phyloP scores from a whole-genome alignment of 1,284 basidiomycete genomes.

The Hortiboletus rubellus region DNA sequence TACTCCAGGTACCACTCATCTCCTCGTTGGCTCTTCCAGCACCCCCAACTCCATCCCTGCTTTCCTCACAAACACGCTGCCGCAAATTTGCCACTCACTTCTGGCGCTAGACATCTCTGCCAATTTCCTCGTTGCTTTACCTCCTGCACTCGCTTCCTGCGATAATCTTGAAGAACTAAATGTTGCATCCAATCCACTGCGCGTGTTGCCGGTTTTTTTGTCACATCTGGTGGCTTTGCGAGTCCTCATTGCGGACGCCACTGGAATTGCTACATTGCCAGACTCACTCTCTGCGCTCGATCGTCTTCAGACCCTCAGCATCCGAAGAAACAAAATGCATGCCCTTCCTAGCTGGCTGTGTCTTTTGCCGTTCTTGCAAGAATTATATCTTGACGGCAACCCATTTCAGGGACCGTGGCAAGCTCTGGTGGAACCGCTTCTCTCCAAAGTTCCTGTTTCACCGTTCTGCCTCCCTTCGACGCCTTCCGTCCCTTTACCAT shows the following conservation, averaged over 20 bases:
- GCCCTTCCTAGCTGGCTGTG: conserved; percentile 94
- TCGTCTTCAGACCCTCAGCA: conserved; percentile 82
- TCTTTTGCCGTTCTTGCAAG: conserved; percentile 79
- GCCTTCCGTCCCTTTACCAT: conserved; percentile 54
- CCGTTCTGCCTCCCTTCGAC: conserved; percentile 69
- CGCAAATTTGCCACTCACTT: conserved; percentile 71
- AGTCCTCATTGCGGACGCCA: conserved; percentile 88
- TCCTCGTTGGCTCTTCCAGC: conserved; percentile 75
- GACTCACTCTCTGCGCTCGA: conserved; percentile 65
- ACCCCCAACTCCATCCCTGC: conserved; percentile 75
- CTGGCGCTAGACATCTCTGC: conserved; percentile 89
- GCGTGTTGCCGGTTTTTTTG: conserved; percentile 81
- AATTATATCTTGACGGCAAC: conserved; percentile 89
- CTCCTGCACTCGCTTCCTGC: conserved; percentile 77
- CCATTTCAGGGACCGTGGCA: conserved; percentile 92
- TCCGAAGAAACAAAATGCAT: conserved; percentile 86
- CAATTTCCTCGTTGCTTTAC: conserved; percentile 81
- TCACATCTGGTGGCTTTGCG: conserved; percentile 75
- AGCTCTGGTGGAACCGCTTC: conserved; percentile 79
- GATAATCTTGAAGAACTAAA: conserved; percentile 90
- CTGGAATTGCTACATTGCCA: conserved; percentile 76
- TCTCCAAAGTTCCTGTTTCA: conserved; percentile 59
- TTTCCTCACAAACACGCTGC: conserved; percentile 69
- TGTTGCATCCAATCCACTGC: conserved; percentile 86
- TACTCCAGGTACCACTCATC: conserved; percentile 78